Evolutionary conservation across 1,284 basidiomycete species (phyloP).

Genomic region (Mycena citricolor): DNA sequence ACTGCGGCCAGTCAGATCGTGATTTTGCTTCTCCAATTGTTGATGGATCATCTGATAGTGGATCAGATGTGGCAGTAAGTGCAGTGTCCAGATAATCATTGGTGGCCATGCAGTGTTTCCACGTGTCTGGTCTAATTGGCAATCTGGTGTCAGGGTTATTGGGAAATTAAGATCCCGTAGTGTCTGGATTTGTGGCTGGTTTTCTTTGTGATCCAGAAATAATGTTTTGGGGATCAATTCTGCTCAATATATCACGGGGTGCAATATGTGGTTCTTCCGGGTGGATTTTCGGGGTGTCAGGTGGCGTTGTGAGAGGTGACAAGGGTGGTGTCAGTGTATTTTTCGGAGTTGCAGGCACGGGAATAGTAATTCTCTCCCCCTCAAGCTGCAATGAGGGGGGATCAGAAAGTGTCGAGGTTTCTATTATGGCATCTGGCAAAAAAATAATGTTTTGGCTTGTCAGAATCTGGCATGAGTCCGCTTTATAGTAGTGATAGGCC

Average conservation of each 20-base stretch:
- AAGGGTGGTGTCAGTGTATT: background rate
- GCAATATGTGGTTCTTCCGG: conserved; percentile 1
- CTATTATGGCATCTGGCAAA: conserved; percentile 5
- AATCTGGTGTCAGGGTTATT: no score
- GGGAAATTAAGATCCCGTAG: no score
- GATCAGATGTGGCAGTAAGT: background rate
- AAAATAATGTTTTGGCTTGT: conserved; percentile 5
- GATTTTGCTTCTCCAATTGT: conserved; percentile 11
- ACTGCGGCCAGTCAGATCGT: conserved; percentile 26
- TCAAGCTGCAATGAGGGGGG: conserved; percentile 3
- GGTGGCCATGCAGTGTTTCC: background rate
- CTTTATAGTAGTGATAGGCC: conserved; percentile 10
- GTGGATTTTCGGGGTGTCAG: no score
- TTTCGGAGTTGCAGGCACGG: no score
- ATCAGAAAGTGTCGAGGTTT: conserved; percentile 5
- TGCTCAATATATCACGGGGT: conserved; percentile 1
- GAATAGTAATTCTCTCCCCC: conserved; percentile 1
- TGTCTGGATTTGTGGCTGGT: background rate
- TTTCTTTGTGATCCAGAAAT: background rate
- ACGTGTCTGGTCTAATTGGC: background rate
- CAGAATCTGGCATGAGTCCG: conserved; percentile 4
- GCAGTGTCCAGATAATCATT: conserved; percentile 1
- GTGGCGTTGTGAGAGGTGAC: background rate
- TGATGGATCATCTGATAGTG: conserved; percentile 9
- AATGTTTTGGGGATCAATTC: conserved; percentile 2